Evolutionary conservation across 805 yeast genomes (phyloP), one percentile per base, ranked within the genome.

Genomic region (Cyberlindnera veronae): DNA sequence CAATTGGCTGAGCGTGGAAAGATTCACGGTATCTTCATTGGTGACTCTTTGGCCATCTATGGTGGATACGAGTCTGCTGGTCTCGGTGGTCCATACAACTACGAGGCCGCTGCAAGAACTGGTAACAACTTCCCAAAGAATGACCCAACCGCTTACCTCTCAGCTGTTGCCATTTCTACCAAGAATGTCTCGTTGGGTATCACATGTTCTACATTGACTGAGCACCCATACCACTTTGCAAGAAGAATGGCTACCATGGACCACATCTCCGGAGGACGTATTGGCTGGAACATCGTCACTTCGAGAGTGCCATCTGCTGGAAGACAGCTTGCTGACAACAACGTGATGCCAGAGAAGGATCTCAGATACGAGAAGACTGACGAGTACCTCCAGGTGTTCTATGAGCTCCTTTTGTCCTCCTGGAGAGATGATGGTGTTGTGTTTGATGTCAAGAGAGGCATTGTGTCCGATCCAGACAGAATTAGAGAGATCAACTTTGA

Each of bases 241-340:
- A 60, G 74, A 54, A 60, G 74, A 44, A 50, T 67, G 42, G 72
- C 74, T 13, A 70, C 76, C 1, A 53, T 71, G 38, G 76, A 71
- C 43, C 72, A 71, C 38, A 61, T 71, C 39, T 66, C 74, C 12
- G 62, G 62, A 18, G 76, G 76, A 14, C 62, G 76, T 49, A 53
- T 71, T 39, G 76, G 75, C 24, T 71, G 76, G 76, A 71, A 71
- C 49, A 63, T 71, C 29, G 76, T 71, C 29, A 65, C 73, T 5
- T 64, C 74, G 2, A 58, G 63, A 29, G 51, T 68, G 29, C 72
- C 69, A 40, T 60, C 69, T 48, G 75, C 76, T 8, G 69, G 75
- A 6, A 57, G 69, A 49, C 68, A 69, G 44, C 49, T 68, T 27
- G 49, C 68, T 18, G 68, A 66, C 32, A 66, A 64, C 10, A 63